Base-by-base conservation (phyloP, 208 protist species). In the Leishmania gerbilli region DNA sequence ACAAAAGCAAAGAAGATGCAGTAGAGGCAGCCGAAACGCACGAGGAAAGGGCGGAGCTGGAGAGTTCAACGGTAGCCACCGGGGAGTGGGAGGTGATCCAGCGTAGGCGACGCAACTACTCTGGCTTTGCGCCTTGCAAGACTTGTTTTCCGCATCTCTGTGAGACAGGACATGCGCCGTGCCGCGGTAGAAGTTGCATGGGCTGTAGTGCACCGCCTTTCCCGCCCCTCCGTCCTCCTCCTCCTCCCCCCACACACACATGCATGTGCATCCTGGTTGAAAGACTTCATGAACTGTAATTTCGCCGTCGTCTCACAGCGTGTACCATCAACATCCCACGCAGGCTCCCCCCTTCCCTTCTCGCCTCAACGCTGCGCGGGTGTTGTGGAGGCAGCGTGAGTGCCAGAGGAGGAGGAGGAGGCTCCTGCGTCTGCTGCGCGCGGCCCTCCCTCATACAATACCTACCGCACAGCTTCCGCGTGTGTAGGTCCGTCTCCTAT, bases 1-100 rank as follows among this genome's bases (percentile, higher is more conserved):
- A n/a, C 6, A 31, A 42, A 62, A 62, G 42, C 34, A 11, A 76
- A 76, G 72, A 76, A 76, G 72, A 27, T 19, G 51, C 72, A 76
- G 53, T 58, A 76, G 34, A 45, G 31, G 42, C 45, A 8, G 8
- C 69, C 11, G 13, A 55, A 19, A 19, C 42, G 27, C 17, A 51
- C 27, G 45, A 74, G n/a, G 69, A 45, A 13, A 42, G 27, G 9
- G 69, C 24, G 67, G 24, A 19, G 47, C 47, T 1, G 40, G 11
- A 1, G 45, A 74, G 69, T 37, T 7, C 15, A 7, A 34, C 17
- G 40, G n/a, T 74, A 27, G 45, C 42, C 17, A 74, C 37, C 3
- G 13, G 9, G 1, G 45, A 17, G 3, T 11, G 45, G 31, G n/a
- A 37, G 42, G 45, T n/a, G 34, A 31, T 19, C 34, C 27, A 42